Conservation (phyloP, 164 flowering plant species). For the Kalanchoe fedtschenkoi region DNA sequence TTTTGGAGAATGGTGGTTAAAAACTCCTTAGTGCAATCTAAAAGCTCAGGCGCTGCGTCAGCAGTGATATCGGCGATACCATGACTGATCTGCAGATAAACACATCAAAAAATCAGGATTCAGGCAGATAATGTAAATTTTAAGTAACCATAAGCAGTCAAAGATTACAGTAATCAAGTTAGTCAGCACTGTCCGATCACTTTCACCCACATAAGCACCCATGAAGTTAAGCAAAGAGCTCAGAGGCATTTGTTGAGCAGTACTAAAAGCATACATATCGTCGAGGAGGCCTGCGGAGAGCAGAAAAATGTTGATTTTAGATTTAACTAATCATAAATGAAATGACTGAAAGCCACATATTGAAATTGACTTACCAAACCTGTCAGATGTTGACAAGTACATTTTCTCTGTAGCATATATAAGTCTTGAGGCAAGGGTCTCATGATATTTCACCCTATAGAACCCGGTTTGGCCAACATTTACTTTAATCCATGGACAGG, state of each 20-base stretch:
- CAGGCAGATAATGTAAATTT: background rate
- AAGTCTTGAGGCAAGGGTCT: constrained; percentile 53
- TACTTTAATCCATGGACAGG: constrained; percentile 58
- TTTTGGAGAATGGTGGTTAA: background rate
- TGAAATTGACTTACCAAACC: constrained; percentile 65
- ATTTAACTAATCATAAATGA: background rate
- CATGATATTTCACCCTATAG: constrained; percentile 89
- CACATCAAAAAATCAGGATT: background rate
- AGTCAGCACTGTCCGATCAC: constrained; percentile 74
- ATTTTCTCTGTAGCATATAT: constrained; percentile 54
- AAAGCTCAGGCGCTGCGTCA: constrained; percentile 61
- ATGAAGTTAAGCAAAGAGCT: constrained; percentile 67
- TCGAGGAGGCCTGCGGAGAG: constrained; percentile 63
- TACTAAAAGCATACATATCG: constrained; percentile 68
- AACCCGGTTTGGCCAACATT: constrained; percentile 85
- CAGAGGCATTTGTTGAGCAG: constrained; percentile 60
- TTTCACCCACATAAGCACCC: constrained; percentile 62
- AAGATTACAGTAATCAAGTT: constrained; percentile 65
- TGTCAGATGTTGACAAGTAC: constrained; percentile 52
- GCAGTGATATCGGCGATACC: constrained; percentile 50
- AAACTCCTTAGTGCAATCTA: constrained; percentile 27
- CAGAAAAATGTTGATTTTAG: constrained; percentile 4
- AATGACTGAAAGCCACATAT: background rate
- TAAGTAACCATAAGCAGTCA: constrained; percentile 7
- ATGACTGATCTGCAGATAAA: constrained; percentile 42